Evolutionary conservation across 2,329 filamentous ascomycete species (phyloP), one percentile per base, ranked within the genome.

Genomic region (Blumeria graminis): DNA sequence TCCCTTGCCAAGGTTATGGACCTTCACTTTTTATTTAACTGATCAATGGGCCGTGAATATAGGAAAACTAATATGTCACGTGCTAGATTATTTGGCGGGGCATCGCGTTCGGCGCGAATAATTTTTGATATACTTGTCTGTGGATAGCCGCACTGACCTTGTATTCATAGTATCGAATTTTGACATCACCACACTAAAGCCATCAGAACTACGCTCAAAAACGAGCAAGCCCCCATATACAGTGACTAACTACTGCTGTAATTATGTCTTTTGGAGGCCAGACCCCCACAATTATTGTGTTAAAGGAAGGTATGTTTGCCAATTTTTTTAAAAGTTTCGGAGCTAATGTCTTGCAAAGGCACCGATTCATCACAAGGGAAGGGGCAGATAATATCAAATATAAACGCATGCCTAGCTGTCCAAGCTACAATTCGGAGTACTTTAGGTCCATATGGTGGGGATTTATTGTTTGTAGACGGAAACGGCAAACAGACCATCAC

Each of bases 401-500:
- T 98, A 74, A 95, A 94, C 74, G 92, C 92, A 63, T 98, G 92
- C 70, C 76, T 95, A 65, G 90, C 92, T 28, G 89, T 98, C 43
- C 92, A 98, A 73, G 78, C 82, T 55, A 96, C 90, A 58, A 90
- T 98, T 73, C 93, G 94, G 74, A 86, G 84, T 65, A 98, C 92
- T 18, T 77, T 98, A 38, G 92, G 92, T 43, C 92, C 92, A 36
- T 98, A 96, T 57, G 56, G 56, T 11, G 56, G 56, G 14, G 56
- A 57, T 45, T 54, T 57, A 16, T 43, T 57, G 4, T 33, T 57
- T 7, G 56, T 57, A n/a, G 56, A 57, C 71, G 82, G 81, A 70
- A 95, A 95, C 75, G 92, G 92, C 69, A 82, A 74, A 70, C 88
- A 95, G 73, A 98, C 92, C 56, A 96, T 98, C 68, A 98, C 92